Conservation (phyloP, 129 eudicot genomes). For the Erigeron canadensis region DNA sequence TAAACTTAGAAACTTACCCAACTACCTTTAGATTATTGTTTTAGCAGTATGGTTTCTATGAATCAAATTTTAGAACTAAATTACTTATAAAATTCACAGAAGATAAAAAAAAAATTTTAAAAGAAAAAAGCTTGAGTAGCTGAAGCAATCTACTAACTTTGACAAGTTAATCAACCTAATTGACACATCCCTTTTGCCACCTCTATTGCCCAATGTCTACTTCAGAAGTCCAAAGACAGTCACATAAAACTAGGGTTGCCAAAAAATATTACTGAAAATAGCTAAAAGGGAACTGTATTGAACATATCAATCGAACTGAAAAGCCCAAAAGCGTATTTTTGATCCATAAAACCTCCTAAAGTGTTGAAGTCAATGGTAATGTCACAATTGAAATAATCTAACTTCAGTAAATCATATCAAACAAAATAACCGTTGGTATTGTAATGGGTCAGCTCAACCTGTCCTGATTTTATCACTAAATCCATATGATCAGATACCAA, state of each 20-base stretch:
- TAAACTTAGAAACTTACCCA: neutral
- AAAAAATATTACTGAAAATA: neutral
- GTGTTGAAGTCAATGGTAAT: neutral
- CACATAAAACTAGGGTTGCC: neutral
- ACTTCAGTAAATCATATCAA: too few species aligned
- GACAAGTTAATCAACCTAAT: neutral
- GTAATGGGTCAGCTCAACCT: too few species aligned
- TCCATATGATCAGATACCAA: too few species aligned
- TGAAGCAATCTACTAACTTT: neutral
- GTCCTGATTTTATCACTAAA: too few species aligned
- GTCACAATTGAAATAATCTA: too few species aligned
- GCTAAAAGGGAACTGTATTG: too few species aligned
- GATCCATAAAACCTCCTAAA: constrained; percentile 5
- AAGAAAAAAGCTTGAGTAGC: neutral
- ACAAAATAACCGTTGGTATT: too few species aligned
- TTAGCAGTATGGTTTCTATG: neutral
- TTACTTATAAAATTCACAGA: neutral
- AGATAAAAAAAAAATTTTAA: neutral
- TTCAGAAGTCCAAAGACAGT: neutral
- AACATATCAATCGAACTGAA: neutral
- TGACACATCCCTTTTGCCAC: neutral
- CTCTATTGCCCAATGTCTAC: neutral
- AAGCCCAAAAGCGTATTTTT: neutral
- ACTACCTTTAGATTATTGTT: neutral
- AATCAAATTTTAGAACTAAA: neutral